Conservation (phyloP, 306 rosid species). For the Inga laurina region DNA sequence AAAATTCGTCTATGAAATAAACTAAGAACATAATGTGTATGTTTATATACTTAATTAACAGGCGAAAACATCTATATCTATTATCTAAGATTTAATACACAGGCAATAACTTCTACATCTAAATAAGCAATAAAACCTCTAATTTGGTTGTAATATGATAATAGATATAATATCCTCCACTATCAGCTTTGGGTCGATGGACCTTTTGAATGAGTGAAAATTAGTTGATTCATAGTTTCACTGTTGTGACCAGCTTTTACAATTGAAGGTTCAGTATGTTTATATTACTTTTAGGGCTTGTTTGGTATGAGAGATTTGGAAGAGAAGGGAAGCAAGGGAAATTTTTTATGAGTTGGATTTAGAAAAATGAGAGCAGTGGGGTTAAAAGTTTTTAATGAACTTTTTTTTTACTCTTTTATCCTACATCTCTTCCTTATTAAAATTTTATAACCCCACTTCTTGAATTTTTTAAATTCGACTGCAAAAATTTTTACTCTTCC, state of each 20-base stretch:
- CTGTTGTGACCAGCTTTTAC: background rate
- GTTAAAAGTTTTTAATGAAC: too few species aligned
- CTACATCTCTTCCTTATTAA: too few species aligned
- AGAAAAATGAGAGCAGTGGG: too few species aligned
- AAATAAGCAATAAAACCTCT: background rate
- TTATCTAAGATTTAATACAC: background rate
- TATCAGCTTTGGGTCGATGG: background rate
- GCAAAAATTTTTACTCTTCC: too few species aligned
- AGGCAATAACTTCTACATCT: background rate
- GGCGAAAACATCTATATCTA: background rate
- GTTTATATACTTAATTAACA: background rate
- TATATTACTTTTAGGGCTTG: background rate
- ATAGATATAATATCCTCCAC: constrained; percentile 6
- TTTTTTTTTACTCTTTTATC: too few species aligned
- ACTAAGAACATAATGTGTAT: background rate
- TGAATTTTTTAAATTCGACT: too few species aligned
- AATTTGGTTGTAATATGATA: constrained; percentile 14
- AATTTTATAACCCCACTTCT: too few species aligned
- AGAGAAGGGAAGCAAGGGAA: too few species aligned
- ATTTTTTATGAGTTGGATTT: too few species aligned
- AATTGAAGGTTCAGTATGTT: constrained; percentile 7
- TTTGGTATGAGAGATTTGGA: background rate
- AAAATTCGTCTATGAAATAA: constrained; percentile 13
- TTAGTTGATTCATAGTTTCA: constrained; percentile 3
- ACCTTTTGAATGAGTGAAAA: background rate